phyloP scores from a whole-genome alignment of 441 rosid species.

The Croton setiger region DNA sequence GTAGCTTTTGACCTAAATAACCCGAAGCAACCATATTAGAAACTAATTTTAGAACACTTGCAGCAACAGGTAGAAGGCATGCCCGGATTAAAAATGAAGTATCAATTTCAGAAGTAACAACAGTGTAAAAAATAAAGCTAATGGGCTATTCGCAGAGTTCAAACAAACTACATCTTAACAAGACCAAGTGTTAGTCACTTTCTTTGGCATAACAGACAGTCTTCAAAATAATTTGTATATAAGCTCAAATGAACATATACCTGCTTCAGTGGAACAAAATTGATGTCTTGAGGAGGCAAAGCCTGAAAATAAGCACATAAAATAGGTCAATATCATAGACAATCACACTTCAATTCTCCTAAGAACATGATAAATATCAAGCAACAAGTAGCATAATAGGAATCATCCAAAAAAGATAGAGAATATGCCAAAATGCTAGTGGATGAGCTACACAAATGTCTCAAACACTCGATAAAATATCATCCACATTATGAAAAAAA shows the following conservation, averaged over 20 bases:
- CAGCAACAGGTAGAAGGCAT: not conserved
- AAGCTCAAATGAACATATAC: not conserved
- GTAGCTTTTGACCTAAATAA: conserved; percentile 59
- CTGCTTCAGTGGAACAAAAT: conserved; percentile 24
- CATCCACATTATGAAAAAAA: not conserved
- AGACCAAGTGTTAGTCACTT: not conserved
- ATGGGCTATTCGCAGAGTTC: not conserved
- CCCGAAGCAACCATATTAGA: not conserved
- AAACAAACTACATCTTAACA: not conserved
- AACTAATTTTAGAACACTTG: not conserved
- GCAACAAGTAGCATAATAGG: not conserved
- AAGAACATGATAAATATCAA: not conserved
- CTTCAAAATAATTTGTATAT: not conserved
- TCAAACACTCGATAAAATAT: not conserved
- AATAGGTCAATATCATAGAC: conserved; percentile 1
- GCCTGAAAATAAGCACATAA: conserved; percentile 54
- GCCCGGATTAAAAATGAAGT: not conserved
- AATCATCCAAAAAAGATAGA: not conserved
- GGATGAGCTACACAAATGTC: not conserved
- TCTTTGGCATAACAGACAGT: not conserved
- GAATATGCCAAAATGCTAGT: not conserved
- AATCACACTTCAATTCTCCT: not conserved
- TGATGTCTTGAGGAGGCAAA: conserved; percentile 68
- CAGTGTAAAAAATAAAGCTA: not conserved
- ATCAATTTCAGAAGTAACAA: not conserved